A percentile compares a stretch with the other conserved stretches of the same genome.
These are phyloP conservation scores for Lenzites betulinus DNA, from an alignment of 768 basidiomycete species.

Conservation along the genomic window DNA sequence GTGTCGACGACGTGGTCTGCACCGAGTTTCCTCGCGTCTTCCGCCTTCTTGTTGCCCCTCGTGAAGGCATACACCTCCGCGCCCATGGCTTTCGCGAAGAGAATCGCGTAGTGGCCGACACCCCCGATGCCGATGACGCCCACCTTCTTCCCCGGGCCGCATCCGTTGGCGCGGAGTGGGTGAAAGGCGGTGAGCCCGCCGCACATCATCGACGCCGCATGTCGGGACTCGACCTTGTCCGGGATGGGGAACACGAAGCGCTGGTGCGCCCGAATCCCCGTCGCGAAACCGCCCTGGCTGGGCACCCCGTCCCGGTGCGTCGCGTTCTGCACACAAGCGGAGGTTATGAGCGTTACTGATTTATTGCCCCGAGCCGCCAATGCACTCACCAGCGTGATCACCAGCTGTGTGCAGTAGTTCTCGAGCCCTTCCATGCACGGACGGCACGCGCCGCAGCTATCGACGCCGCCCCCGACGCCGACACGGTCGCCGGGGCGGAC, in stretches of 20 bases:
- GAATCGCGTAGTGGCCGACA: constrained; percentile 44
- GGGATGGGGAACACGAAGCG: constrained; percentile 65
- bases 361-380: background rate
- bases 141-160: constrained; percentile 63
- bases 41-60: constrained; percentile 52
- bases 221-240: constrained; percentile 47
- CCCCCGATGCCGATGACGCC: constrained; percentile 70
- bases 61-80: constrained; percentile 61
- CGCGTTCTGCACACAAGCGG: constrained; percentile 28
- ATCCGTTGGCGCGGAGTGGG: constrained; percentile 56
- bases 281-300: constrained; percentile 49
- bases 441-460: constrained; percentile 51
- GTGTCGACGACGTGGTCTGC: constrained; percentile 57
- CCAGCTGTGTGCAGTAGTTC: constrained; percentile 54
- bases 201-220: constrained; percentile 67
- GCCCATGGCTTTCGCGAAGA: constrained; percentile 56
- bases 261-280: constrained; percentile 49
- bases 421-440: constrained; percentile 53
- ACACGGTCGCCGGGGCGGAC: constrained; percentile 57
- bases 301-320: constrained; percentile 43
- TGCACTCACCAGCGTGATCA: constrained; percentile 38
- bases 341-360: background rate
- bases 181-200: constrained; percentile 64
- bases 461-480: constrained; percentile 53
- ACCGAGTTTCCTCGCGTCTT: constrained; percentile 58